Base-by-base conservation (phyloP, 805 yeast genomes). In the Pichia gijzeniarum region DNA sequence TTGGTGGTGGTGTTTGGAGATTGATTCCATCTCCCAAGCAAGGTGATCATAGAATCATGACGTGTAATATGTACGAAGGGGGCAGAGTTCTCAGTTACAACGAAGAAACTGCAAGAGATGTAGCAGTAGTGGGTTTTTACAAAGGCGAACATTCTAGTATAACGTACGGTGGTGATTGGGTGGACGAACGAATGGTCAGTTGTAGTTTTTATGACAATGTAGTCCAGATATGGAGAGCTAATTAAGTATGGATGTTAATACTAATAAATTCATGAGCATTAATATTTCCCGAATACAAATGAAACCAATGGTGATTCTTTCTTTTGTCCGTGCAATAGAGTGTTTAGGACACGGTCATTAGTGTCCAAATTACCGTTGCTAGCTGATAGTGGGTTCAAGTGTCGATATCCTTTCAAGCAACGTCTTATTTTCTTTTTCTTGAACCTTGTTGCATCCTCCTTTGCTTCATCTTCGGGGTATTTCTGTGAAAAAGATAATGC, bases 1-100 rank as follows among this genome's bases (percentile, higher is more conserved):
- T 93, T 3, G 90, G 88, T 1, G 98, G 99, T 5, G 99, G 99
- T 1, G 98, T 91, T 3, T 91, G 99, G 99, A 70, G 96, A 55
- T 70, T 93, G 47, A 67, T 79, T 7, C 96, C 95, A 2, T 50
- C 53, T n/a, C 70, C 77, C 17, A 76, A 79, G 0, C 44, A 52
- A 0, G 53, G 58, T 13, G 70, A 69, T 30, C 65, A 75, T 46
- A 65, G 76, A 35, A 72, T 91, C 0, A 65, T 91, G 41, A 79
- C 82, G 0, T 90, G 97, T 61, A 88, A 96, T 58, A 93, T 93
- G 98, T 91, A 91, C 58, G 89, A 87, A 53, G 99, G 99, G 16
- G 96, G 95, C 1, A 71, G 89, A 47, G 68, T 90, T 0, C 60
- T 90, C 1, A 60, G 61, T 13, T 57, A 71, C n/a, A 54, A 58